phyloP scores from a whole-genome alignment of 352 stramenopile genomes.

The Phytophthora syringae region DNA sequence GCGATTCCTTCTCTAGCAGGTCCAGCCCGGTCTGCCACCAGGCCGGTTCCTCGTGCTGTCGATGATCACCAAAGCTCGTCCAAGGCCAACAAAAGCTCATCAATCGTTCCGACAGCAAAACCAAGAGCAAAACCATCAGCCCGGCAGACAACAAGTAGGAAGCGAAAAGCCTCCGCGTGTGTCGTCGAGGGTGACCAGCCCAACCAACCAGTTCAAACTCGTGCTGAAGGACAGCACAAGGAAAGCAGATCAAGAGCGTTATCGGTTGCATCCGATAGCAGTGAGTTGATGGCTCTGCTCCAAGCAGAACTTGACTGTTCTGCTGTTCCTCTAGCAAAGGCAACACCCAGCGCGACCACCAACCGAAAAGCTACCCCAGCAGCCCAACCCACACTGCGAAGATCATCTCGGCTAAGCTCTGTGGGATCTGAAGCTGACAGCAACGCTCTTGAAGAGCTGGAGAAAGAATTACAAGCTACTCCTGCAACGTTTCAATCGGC shows the following conservation, averaged over 20 bases:
- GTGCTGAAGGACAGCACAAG: not conserved
- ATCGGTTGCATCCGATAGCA: constrained; percentile 35
- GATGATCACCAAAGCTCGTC: not conserved
- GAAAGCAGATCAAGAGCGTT: constrained; percentile 16
- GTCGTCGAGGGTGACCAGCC: not conserved
- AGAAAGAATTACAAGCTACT: constrained; percentile 33
- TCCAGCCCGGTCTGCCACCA: not conserved
- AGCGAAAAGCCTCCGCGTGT: not conserved
- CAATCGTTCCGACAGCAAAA: constrained; percentile 1
- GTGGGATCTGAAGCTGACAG: constrained; percentile 34
- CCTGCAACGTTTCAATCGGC: not conserved
- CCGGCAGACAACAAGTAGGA: constrained; percentile 3
- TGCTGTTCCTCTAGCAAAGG: not conserved
- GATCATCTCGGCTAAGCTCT: constrained; percentile 25
- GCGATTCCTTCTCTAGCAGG: constrained; percentile 9
- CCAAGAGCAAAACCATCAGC: constrained; percentile 10
- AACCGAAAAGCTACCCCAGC: not conserved
- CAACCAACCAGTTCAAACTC: not conserved
- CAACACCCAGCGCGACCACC: not conserved
- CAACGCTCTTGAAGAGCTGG: constrained; percentile 41
- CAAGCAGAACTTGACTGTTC: constrained; percentile 35
- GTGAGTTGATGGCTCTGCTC: constrained; percentile 38
- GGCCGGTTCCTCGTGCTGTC: not conserved
- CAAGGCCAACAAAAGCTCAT: not conserved
- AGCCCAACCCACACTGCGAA: constrained; percentile 2